phyloP scores from a whole-genome alignment of 78 protist species.

The Guillardia theta region DNA sequence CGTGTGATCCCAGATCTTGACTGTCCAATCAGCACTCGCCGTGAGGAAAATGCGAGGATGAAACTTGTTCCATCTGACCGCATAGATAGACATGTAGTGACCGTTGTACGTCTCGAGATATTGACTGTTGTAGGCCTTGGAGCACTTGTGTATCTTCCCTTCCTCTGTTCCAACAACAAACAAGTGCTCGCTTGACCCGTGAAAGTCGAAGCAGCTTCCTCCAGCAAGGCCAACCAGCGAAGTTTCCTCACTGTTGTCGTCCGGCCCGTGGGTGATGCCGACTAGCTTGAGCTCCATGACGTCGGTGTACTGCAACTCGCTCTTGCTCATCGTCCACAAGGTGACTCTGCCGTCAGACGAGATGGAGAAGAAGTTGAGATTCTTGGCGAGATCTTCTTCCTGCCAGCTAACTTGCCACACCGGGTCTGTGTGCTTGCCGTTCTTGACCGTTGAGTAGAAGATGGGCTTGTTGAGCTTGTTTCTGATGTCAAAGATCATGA shows the following conservation, averaged over 20 bases:
- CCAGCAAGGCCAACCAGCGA: constrained; percentile 67
- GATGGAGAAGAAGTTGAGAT: constrained; percentile 64
- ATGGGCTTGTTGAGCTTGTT: constrained; percentile 51
- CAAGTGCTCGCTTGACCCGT: constrained; percentile 50
- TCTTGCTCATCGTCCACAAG: constrained; percentile 75
- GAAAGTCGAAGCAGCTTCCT: constrained; percentile 65
- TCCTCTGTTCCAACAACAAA: constrained; percentile 87
- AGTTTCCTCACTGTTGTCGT: constrained; percentile 41
- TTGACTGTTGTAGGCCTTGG: constrained; percentile 74
- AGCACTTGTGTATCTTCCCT: constrained; percentile 76
- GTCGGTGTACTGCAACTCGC: constrained; percentile 59
- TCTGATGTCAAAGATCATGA: constrained; percentile 57
- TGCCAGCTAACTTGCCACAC: constrained; percentile 77
- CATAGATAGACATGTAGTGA: constrained; percentile 80
- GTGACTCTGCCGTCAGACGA: constrained; percentile 76
- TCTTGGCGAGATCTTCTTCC: constrained; percentile 62
- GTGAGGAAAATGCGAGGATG: constrained; percentile 71
- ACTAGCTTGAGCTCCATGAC: constrained; percentile 48
- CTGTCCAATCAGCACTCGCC: constrained; percentile 84
- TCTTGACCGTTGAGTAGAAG: constrained; percentile 47
- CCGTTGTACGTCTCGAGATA: constrained; percentile 65
- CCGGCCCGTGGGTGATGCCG: not conserved
- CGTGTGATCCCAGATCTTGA: constrained; percentile 73
- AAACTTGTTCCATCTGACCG: constrained; percentile 75
- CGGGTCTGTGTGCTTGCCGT: constrained; percentile 87